Conservation (phyloP, 208 protist genomes). For the Borovskyia barvae region DNA sequence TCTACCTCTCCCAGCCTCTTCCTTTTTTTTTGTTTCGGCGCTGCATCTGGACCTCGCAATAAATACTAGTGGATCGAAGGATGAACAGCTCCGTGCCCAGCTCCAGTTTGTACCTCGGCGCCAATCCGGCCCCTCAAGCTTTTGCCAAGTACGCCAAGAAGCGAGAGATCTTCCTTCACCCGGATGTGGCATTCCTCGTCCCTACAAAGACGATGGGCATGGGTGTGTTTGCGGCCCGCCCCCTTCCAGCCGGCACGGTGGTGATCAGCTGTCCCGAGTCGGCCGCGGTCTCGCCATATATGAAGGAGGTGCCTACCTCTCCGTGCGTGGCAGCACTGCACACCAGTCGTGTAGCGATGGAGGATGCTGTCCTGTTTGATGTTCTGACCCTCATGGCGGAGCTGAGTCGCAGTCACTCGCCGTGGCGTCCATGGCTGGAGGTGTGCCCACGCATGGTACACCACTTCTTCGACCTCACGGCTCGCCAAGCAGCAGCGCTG, state of each 20-base stretch:
- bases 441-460: slow-evolving; percentile 71
- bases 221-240: slow-evolving; percentile 66
- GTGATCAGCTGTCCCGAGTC: slow-evolving; percentile 74
- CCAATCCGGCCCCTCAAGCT: slow-evolving; percentile 45
- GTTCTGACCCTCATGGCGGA: slow-evolving; percentile 76
- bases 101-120: slow-evolving; percentile 35
- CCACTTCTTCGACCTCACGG: slow-evolving; percentile 64
- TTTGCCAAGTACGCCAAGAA: slow-evolving; percentile 78
- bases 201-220: slow-evolving; percentile 84
- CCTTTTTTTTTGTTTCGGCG: too few relatives aligned
- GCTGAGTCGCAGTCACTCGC: slow-evolving; percentile 38
- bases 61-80: too few relatives aligned
- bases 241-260: slow-evolving; percentile 51
- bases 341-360: slow-evolving; percentile 2
- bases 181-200: slow-evolving; percentile 82
- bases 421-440: slow-evolving; percentile 70
- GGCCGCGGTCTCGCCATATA: slow-evolving; percentile 69
- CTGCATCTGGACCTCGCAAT: too few relatives aligned
- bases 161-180: slow-evolving; percentile 75
- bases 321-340: slow-evolving; percentile 43
- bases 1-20: too few relatives aligned
- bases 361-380: slow-evolving; percentile 42
- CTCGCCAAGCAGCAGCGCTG: slow-evolving; percentile 24
- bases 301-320: slow-evolving; percentile 30
- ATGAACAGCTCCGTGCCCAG: too few relatives aligned